Evolutionary conservation across 768 basidiomycete species (phyloP).

Genomic region (Termitomyces sp.): DNA sequence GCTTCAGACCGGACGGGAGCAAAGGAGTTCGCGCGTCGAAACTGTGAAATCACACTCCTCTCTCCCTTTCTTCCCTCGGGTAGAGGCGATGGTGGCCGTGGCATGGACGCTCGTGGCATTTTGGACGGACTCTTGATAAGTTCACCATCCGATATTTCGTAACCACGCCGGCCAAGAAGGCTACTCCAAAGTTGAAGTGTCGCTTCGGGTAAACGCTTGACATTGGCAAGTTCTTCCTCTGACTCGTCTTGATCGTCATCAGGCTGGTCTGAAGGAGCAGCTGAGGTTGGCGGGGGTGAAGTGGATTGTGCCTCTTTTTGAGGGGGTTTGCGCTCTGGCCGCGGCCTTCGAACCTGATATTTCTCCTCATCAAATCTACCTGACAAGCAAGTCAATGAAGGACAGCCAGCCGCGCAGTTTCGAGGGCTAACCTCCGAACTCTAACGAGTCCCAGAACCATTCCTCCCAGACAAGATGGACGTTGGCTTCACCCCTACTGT

Average conservation of each 20-base stretch:
- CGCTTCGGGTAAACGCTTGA: constrained; percentile 54
- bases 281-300: constrained; percentile 15
- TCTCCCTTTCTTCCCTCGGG: constrained; percentile 11
- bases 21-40: constrained; percentile 64
- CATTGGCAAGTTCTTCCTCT: constrained; percentile 53
- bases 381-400: constrained; percentile 14
- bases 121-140: constrained; percentile 61
- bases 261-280: constrained; percentile 15
- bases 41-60: constrained; percentile 49
- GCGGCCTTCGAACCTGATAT: constrained; percentile 55
- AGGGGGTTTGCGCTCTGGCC: constrained; percentile 47
- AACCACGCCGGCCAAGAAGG: constrained; percentile 64
- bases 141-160: constrained; percentile 51
- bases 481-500: constrained; percentile 59
- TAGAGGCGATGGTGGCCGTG: constrained; percentile 12
- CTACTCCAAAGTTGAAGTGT: constrained; percentile 68
- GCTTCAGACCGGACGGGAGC: constrained; percentile 29
- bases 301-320: constrained; percentile 18
- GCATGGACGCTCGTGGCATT: constrained; percentile 13
- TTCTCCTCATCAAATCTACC: constrained; percentile 59
- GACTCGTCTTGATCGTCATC: constrained; percentile 25
- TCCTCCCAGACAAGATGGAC: constrained; percentile 90
- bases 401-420: background rate
- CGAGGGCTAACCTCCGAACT: constrained; percentile 52
- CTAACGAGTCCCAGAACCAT: constrained; percentile 93